A percentile compares a stretch with the other conserved stretches of the same genome.
Evolutionary conservation across 148 eudicot genomes (phyloP).

Genomic region (Fagopyrum esculentum): DNA sequence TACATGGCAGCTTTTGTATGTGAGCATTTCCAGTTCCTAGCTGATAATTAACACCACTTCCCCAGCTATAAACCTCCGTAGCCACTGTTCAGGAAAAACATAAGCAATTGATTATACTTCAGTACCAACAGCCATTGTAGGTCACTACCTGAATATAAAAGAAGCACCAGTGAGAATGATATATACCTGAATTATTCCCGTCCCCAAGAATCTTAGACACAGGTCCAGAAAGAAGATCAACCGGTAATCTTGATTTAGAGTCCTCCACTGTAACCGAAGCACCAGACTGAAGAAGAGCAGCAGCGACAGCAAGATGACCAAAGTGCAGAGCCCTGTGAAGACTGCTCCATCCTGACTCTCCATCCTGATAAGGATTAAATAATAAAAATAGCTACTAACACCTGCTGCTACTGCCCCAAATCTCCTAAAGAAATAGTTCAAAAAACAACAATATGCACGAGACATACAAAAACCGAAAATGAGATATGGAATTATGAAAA

Average conservation of each 20-base stretch:
- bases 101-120: background rate
- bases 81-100: slow-evolving; percentile 30
- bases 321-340: slow-evolving; percentile 96
- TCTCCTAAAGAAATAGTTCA: background rate
- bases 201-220: slow-evolving; percentile 55
- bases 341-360: slow-evolving; percentile 99
- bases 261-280: slow-evolving; percentile 77
- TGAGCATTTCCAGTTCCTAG: slow-evolving; percentile 99
- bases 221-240: slow-evolving; percentile 95
- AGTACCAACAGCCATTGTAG: background rate
- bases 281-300: slow-evolving; percentile 75
- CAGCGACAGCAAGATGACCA: slow-evolving; percentile 92
- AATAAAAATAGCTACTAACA: background rate
- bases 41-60: slow-evolving; percentile 99
- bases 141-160: no score
- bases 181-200: slow-evolving; percentile 48
- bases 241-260: slow-evolving; percentile 72
- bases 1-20: slow-evolving; percentile 90
- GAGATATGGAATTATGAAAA: background rate
- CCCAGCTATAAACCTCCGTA: slow-evolving; percentile 97
- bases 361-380: slow-evolving; percentile 51
- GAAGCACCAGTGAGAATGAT: background rate
- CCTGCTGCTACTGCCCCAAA: background rate
- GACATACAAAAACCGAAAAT: background rate
- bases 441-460: background rate